A percentile compares a stretch with the other conserved stretches of the same genome.
These are phyloP conservation scores for Antitrichia curtipendula DNA, from an alignment of 225 moss, liverwort and hornwort species.

Conservation along the genomic window DNA sequence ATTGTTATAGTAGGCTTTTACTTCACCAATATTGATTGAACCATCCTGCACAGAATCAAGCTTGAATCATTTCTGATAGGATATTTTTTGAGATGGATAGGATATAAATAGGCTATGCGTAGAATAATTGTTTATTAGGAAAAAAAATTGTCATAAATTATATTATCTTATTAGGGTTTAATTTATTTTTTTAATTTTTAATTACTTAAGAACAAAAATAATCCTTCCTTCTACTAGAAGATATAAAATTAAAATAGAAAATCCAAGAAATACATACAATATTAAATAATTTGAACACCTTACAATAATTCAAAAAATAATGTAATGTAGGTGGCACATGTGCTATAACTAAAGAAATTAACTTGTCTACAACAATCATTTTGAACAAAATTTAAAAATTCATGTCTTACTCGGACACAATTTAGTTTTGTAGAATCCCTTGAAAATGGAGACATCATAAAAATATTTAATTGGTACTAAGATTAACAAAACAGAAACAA, in stretches of 20 bases:
- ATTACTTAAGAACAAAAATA: neutral
- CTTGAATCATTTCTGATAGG: neutral
- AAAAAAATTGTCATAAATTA: no score
- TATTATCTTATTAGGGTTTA: neutral
- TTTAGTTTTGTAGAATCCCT: neutral
- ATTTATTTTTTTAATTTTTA: neutral
- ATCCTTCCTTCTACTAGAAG: no score
- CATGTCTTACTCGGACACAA: neutral
- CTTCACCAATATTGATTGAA: slow-evolving; percentile 1
- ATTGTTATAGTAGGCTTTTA: neutral
- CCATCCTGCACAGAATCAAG: neutral
- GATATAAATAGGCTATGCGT: neutral
- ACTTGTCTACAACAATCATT: neutral
- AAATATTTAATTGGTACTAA: neutral
- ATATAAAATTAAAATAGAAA: neutral
- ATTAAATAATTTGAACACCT: neutral
- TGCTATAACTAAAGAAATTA: neutral
- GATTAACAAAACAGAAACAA: neutral
- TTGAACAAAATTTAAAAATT: neutral
- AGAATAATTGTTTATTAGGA: neutral
- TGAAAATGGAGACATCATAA: neutral
- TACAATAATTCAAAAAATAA: neutral
- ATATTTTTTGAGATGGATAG: neutral
- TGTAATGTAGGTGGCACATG: neutral
- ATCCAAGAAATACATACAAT: neutral